Evolutionary conservation across 2,329 filamentous ascomycete genomes (phyloP).

Genomic region (Pyrenophora teres): DNA sequence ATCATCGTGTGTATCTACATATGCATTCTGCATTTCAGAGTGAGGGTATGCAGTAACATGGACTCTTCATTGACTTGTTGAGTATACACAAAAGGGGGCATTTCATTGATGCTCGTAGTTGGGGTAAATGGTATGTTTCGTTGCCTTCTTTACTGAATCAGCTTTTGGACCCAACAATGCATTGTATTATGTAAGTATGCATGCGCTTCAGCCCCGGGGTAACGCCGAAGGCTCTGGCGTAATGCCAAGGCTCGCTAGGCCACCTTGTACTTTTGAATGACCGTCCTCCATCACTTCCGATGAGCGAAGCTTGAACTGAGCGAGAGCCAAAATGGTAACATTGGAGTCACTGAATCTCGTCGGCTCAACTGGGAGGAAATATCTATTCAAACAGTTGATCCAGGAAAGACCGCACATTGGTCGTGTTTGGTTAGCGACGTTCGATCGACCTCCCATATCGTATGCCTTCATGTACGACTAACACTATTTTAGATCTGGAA

Average conservation of each 20-base stretch:
- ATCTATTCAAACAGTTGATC: conserved; percentile 39
- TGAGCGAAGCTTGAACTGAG: background rate
- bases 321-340: conserved; percentile 5
- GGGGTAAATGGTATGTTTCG: too few species aligned
- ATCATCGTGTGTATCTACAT: too few species aligned
- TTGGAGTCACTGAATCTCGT: background rate
- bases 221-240: background rate
- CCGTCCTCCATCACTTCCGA: background rate
- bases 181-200: too few species aligned
- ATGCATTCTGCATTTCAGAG: too few species aligned
- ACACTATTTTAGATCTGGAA: conserved; percentile 18
- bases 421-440: conserved; percentile 39
- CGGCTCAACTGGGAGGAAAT: conserved; percentile 28
- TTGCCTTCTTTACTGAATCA: too few species aligned
- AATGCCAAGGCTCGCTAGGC: background rate
- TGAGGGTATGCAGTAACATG: too few species aligned
- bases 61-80: too few species aligned
- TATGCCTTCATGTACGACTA: conserved; percentile 1
- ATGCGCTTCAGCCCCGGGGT: too few species aligned
- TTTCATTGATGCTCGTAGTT: too few species aligned
- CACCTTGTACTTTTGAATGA: background rate
- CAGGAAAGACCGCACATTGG: conserved; percentile 41
- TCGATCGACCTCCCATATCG: conserved; percentile 8
- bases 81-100: too few species aligned
- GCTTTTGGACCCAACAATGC: too few species aligned